Percentiles rank a stretch among this genome's conserved stretches.
These are phyloP conservation scores for Omphalotus guepiniiformis DNA, from an alignment of 768 basidiomycete species.

Conservation along the genomic window DNA sequence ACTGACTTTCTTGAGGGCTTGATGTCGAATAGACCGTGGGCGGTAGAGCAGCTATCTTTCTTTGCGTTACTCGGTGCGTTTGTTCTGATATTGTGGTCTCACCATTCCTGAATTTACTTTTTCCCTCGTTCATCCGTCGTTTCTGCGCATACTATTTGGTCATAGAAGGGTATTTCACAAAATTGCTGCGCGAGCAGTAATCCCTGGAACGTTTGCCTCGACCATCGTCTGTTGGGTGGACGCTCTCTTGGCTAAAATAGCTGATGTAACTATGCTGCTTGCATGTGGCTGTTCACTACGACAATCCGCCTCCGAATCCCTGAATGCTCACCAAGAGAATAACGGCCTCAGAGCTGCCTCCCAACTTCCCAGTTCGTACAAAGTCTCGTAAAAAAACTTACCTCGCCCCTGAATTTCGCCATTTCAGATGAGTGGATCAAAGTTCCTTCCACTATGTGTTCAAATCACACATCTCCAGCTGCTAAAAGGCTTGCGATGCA, in stretches of 20 bases:
- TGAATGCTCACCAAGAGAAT: conserved; percentile 40
- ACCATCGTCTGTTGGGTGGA: conserved; percentile 65
- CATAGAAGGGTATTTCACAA: conserved; percentile 46
- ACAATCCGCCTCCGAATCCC: conserved; percentile 18
- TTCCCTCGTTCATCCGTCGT: conserved; percentile 23
- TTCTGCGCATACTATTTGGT: conserved; percentile 42
- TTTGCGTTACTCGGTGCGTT: conserved; percentile 4
- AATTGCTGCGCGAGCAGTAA: conserved; percentile 33
- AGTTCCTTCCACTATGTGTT: conserved; percentile 41
- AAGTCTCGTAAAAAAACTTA: conserved; percentile 1
- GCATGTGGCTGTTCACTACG: conserved; percentile 20
- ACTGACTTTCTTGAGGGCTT: conserved; percentile 15
- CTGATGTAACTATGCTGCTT: conserved; percentile 30
- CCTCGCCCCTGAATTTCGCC: background rate
- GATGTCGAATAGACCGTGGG: conserved; percentile 6
- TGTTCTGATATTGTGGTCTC: too few species aligned
- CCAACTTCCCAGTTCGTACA: conserved; percentile 57
- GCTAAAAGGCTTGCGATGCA: conserved; percentile 55
- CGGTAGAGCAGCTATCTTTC: background rate
- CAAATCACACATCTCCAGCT: conserved; percentile 51
- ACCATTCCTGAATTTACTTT: too few species aligned
- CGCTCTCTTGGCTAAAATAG: conserved; percentile 49
- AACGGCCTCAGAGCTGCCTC: conserved; percentile 54
- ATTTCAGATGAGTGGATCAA: conserved; percentile 50
- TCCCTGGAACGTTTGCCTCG: conserved; percentile 16